These are phyloP conservation scores for Bretschneidera sinensis DNA, from an alignment of 345 rosid genomes.

Conservation along the genomic window DNA sequence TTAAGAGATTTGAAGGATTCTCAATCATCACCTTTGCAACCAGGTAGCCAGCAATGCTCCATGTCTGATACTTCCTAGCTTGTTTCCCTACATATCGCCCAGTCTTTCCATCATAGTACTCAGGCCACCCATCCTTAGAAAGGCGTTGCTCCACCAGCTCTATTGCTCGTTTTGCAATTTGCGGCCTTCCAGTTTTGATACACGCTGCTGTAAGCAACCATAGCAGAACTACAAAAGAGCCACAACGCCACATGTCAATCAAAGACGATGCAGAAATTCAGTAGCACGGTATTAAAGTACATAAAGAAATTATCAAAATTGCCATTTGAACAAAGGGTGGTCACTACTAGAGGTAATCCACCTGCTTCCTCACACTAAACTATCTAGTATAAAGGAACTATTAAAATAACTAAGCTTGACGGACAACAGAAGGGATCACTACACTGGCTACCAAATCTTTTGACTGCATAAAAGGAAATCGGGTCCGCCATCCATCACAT, in stretches of 20 bases:
- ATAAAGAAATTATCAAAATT: too few species aligned
- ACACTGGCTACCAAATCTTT: too few species aligned
- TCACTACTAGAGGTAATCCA: too few species aligned
- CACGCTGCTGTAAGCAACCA: conserved; percentile 58
- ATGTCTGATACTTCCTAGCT: conserved; percentile 51
- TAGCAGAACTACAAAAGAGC: conserved; percentile 24
- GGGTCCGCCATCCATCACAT: too few species aligned
- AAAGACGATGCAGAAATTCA: too few species aligned
- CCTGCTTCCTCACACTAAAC: too few species aligned
- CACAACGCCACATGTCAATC: background rate
- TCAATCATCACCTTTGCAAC: conserved; percentile 45
- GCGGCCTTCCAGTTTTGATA: conserved; percentile 52
- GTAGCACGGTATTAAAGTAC: too few species aligned
- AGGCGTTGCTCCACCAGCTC: conserved; percentile 42
- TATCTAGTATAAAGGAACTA: too few species aligned
- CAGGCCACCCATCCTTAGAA: conserved; percentile 50
- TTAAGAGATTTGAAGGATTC: conserved; percentile 35
- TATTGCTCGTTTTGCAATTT: conserved; percentile 43
- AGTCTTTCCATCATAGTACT: conserved; percentile 45
- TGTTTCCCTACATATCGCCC: conserved; percentile 51
- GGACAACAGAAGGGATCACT: too few species aligned
- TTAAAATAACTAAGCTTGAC: too few species aligned
- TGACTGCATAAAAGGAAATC: too few species aligned
- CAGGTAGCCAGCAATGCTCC: conserved; percentile 46
- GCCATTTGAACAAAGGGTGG: too few species aligned